phyloP scores from a whole-genome alignment of 2,329 filamentous ascomycete species.

The Aspergillus alliaceus region DNA sequence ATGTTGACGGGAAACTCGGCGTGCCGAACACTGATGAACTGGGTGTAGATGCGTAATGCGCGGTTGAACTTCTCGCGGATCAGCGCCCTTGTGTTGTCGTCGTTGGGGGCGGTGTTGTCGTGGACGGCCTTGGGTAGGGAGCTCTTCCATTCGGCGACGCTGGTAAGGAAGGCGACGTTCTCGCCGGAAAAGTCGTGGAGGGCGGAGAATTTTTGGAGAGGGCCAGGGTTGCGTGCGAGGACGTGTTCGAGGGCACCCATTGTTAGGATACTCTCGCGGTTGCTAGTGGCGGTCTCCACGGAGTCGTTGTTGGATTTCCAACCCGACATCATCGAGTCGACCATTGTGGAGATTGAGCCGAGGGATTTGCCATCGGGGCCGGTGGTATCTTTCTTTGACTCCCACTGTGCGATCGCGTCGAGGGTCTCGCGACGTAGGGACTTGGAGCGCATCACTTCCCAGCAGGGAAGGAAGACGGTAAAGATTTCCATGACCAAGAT shows the following conservation, averaged over 20 bases:
- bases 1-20: conserved; percentile 69
- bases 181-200: conserved; percentile 68
- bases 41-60: conserved; percentile 62
- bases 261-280: conserved; percentile 53
- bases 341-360: conserved; percentile 28
- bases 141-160: conserved; percentile 58
- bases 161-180: conserved; percentile 66
- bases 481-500: conserved; percentile 65
- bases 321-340: conserved; percentile 29
- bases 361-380: conserved; percentile 28
- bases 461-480: conserved; percentile 63
- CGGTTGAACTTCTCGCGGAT: conserved; percentile 56
- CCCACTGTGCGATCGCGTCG: conserved; percentile 40
- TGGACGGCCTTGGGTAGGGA: conserved; percentile 22
- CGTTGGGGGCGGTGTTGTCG: conserved; percentile 15
- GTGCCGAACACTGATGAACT: conserved; percentile 60
- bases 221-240: conserved; percentile 57
- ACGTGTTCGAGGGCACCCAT: conserved; percentile 65
- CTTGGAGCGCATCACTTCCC: conserved; percentile 50
- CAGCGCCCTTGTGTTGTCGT: conserved; percentile 28
- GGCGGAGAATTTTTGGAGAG: conserved; percentile 65
- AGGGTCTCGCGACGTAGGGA: conserved; percentile 35
- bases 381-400: conserved; percentile 31
- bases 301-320: conserved; percentile 36
- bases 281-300: conserved; percentile 35